Evolutionary conservation across 768 basidiomycete species (phyloP), one percentile per base, ranked within the genome.

Genomic region (Nidularia sp.): DNA sequence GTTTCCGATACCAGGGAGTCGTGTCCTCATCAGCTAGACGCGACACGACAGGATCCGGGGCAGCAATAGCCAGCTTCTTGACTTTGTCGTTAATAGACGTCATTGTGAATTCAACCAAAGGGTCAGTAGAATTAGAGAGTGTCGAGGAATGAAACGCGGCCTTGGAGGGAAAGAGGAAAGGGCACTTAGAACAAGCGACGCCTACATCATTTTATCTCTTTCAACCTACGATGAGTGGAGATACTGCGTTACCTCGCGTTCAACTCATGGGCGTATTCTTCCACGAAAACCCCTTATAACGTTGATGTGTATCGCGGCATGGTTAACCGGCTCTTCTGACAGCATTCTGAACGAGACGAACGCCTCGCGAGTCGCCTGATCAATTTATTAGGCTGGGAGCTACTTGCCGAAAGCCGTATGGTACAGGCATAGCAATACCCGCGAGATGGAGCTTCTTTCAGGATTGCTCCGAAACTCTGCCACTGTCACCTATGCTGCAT

Each of bases 1-100:
- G 81, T 57, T 85, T 86, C 55, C 59, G 62, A 62, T 84, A 85
- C 84, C 85, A 86, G 39, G 82, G 79, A 5, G 70, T 72, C 36
- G 67, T 69, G 62, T 86, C 84, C 49, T 75, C 68, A 12, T 67
- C 64, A 29, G 74, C 76, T n/a, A 79, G 60, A n/a, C 66, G 60
- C 10, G 69, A 64, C 33, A 77, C 75, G n/a, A 74, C 45, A 10
- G 64, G 60, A 39, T 75, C 70, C 34, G 66, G 57, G 2, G 53
- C 25, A 15, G 54, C 53, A 25, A 49, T 8, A 35, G 49, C 32
- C 48, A 49, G 47, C 49, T 61, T 53, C 36, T 51, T 47, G 22
- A 45, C 15, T 18, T 35, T 55, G 4, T 49, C 45, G 15, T 53
- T 45, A 36, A 12, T 52, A 22, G 47, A 31, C 44, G 52, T 25